Evolutionary conservation across 148 eudicot genomes (phyloP), one percentile per base, ranked within the genome.

Genomic region (Fagopyrum esculentum): DNA sequence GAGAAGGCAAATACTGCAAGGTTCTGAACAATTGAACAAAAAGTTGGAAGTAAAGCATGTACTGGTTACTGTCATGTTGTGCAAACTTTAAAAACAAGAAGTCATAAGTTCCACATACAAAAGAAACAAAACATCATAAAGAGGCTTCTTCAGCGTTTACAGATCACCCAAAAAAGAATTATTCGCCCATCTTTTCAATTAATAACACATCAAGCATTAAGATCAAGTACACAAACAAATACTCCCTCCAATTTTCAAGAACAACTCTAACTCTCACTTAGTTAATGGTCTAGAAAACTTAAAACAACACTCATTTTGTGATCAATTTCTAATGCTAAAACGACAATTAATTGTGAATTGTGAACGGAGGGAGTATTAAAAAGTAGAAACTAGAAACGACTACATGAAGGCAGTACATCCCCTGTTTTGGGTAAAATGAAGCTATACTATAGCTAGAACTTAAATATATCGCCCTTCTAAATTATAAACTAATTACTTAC

Each of bases 1-100:
- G 77, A 63, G 60, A 45, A 57, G 96, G 87, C 84, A 92, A 81
- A 63, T 83, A 78, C 78, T 83, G 81, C 80, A 95, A 81, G 72
- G 84, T 90, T 83, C 98, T 95, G 91, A 73, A 79, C 48, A 35
- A 79, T 55, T 35, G 15, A 29, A 48, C 66, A 49, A 44, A 76
- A 75, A 51, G 29, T 51, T 68, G 45, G 56, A 22, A 17, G 40
- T 35, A 19, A 68, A 69, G 49, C 40, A 50, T 45, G 51, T 55
- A 44, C 52, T 12, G 12, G 52, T 49, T 49, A 49, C 52, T 49
- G 52, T 12, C 12, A 49, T 8, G 11, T 9, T 8, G 12, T 49
- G 52, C 52, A 49, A 49, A 49, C 52, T 49, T 49, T 49, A 49
- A 12, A 49, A 6, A 9, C n/a, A 66, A 66, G 44, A 16, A 4